These are phyloP conservation scores for Peniophora sp. DNA, from an alignment of 1,284 basidiomycete genomes.

Conservation along the genomic window DNA sequence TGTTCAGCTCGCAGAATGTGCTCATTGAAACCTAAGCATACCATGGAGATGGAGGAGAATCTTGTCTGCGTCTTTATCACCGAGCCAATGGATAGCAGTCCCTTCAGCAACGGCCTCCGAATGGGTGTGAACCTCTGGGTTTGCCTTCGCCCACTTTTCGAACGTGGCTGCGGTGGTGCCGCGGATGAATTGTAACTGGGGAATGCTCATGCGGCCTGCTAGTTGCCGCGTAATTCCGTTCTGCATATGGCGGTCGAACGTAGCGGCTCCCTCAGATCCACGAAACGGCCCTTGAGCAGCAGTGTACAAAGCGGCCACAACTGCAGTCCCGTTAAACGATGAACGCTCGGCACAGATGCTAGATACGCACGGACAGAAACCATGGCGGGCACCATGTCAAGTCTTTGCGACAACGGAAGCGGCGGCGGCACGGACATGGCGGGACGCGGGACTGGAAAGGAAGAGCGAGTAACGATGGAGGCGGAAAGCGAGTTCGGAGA, in stretches of 20 bases:
- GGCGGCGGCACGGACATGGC: background rate
- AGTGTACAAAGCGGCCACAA: background rate
- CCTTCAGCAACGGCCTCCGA: constrained; percentile 2
- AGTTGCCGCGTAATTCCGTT: constrained; percentile 1
- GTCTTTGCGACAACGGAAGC: background rate
- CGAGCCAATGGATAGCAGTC: constrained; percentile 9
- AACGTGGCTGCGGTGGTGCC: background rate
- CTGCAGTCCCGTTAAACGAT: background rate
- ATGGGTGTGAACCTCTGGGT: background rate
- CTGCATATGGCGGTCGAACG: constrained; percentile 2
- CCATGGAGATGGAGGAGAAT: constrained; percentile 9
- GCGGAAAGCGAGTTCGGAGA: no score
- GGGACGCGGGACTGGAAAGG: no score
- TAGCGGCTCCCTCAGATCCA: background rate
- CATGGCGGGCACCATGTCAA: background rate
- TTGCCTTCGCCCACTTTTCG: background rate
- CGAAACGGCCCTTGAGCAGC: background rate
- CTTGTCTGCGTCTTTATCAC: constrained; percentile 6
- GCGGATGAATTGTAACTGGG: constrained; percentile 1
- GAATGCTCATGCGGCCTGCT: background rate
- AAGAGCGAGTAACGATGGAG: no score
- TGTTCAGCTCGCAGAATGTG: no score
- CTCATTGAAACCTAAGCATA: background rate
- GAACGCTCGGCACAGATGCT: background rate
- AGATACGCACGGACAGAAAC: background rate